These are phyloP conservation scores for Phytomonas francai DNA, from an alignment of 208 protist species.

Conservation along the genomic window DNA sequence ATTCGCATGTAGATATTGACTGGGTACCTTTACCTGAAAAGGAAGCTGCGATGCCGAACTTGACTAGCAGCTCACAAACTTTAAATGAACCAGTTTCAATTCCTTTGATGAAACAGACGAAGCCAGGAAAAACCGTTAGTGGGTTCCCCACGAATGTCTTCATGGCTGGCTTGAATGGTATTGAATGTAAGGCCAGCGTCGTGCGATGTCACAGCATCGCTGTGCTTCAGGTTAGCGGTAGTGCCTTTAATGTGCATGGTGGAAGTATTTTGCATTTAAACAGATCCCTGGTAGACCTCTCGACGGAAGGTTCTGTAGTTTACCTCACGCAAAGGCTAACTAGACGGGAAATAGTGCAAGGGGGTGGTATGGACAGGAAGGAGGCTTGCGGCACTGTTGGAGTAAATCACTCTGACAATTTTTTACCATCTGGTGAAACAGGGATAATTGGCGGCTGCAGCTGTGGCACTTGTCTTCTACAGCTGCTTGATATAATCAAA, in stretches of 20 bases:
- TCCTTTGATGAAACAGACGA: neutral
- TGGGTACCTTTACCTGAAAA: conserved; percentile 14
- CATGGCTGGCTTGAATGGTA: conserved; percentile 37
- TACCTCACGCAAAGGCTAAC: conserved; percentile 1
- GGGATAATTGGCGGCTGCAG: neutral
- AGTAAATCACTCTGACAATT: neutral
- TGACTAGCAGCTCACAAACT: neutral
- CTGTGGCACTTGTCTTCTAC: neutral
- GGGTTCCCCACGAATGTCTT: conserved; percentile 19
- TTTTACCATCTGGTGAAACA: neutral
- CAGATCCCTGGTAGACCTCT: conserved; percentile 43
- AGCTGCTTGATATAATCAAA: neutral
- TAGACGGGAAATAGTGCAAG: neutral
- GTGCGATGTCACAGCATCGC: conserved; percentile 33
- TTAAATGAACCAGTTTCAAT: neutral
- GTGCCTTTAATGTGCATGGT: conserved; percentile 58
- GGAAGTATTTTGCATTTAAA: conserved; percentile 22
- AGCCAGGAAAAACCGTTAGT: neutral
- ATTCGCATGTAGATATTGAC: conserved; percentile 17
- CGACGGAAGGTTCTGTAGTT: conserved; percentile 10
- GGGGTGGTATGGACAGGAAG: neutral
- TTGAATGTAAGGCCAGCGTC: conserved; percentile 46
- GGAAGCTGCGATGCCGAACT: neutral
- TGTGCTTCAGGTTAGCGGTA: conserved; percentile 36
- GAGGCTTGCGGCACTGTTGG: neutral